Base-by-base conservation (phyloP, 768 basidiomycete species). In the Chalciporus piperatus region DNA sequence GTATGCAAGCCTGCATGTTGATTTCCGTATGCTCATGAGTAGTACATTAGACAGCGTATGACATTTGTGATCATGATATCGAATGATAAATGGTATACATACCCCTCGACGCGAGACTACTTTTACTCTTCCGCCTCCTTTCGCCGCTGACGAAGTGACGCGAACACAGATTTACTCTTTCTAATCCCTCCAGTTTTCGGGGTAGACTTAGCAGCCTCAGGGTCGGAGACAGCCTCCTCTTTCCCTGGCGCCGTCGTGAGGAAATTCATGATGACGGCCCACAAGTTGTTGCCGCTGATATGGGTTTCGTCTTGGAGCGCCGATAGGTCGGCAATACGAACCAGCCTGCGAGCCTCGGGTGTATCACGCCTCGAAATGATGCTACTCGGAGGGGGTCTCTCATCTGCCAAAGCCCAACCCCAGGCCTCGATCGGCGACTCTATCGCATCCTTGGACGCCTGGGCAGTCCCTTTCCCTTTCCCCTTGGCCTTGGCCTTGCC, bases 281-380 rank as follows among this genome's bases (percentile, higher is more conserved):
- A 92, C 28, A 93, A 72, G 59, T 78, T 82, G 61, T 92, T 91
- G 38, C 73, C 83, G 58, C 79, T 88, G 57, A 87, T 65, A 10
- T 74, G 60, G 47, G 70, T 73, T 51, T 85, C 83, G 6, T 79
- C 79, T 60, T 82, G 82, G 16, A 83, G 58, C 39, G 84, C 72
- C 14, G 79, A 75, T 65, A 80, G 76, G 62, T 92, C 90, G 6
- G 90, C 91, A 32, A 90, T 76, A 45, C 77, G 79, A 22, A 87
- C 89, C 37, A 93, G 72, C 60, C 78, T 73, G 22, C 83, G 74
- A 10, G 90, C 91, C 70, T 93, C 90, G 35, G 76, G 74, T 6
- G 92, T 95, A 61, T 98, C 95, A 47, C 93, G 72, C 50, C 94
- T 74, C n/a, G 89, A 84, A 28, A 90, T 89, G 58, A 98, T 92